Base-by-base conservation (phyloP, 768 basidiomycete genomes). In the Leucocoprinus birnbaumii region DNA sequence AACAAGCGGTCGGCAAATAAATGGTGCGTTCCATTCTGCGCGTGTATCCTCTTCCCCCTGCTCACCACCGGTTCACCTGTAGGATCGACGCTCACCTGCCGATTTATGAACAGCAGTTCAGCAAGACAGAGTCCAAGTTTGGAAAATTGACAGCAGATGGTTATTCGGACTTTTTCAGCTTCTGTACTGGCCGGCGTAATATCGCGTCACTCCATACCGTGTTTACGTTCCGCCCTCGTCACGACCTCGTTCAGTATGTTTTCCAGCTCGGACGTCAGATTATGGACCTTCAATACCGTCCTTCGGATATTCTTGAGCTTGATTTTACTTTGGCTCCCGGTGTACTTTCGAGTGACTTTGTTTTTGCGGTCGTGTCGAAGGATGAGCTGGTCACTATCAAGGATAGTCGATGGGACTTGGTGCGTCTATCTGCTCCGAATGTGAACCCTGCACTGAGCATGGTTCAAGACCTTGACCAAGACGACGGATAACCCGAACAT, bases 351-450 rank as follows among this genome's bases (percentile, higher is more conserved):
- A 66, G 74, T 56, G 87, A 82, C 62, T 93, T 84, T 65, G 89
- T 96, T 3, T 97, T 87, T 86, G 92, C 84, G 9, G 68, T 94
- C 51, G 86, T 94, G 24, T 78, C 82, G 31, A 97, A 95, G 73
- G 82, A 87, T 55, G 88, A 91, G 60, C 75, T 95, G 58, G 71
- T 79, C 54, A 73, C 74, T 34, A 80, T 92, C 63, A 86, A 84
- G 68, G 76, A 84, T 53, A 70, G 77, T 55, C 80, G 94, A 58
- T 97, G 91, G 91, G 94, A 96, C 67, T 69, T 95, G 68, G 94
- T 96, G 55, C 64, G 87, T 77, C n/a, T 24, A 11, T 10, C 10
- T 24, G 5, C 11, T 46, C 27, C 24, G 25, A 46, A 25, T 16
- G 45, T 27, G 19, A 16, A 16, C 5, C 56, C 16, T 21, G 44